Conservation (phyloP, 2,329 filamentous ascomycete species). For the Fusarium sp. region DNA sequence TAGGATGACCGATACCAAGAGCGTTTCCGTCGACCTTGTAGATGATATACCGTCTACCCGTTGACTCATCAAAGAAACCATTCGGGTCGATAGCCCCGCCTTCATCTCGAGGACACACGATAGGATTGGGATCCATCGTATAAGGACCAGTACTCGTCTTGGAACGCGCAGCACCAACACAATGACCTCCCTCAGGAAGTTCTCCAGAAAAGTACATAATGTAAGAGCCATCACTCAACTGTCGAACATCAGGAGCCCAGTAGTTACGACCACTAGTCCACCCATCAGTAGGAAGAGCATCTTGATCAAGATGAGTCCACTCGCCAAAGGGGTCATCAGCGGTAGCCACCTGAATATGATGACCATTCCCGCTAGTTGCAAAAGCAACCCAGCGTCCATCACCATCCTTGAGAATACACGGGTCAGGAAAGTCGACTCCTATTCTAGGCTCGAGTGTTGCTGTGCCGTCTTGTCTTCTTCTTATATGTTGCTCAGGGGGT, state of each 20-base stretch:
- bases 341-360: conserved; percentile 66
- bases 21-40: conserved; percentile 77
- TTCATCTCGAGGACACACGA: conserved; percentile 63
- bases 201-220: conserved; percentile 71
- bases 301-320: conserved; percentile 61
- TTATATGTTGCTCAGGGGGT: conserved; percentile 19
- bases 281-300: conserved; percentile 64
- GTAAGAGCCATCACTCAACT: conserved; percentile 62
- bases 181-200: conserved; percentile 61
- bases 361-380: conserved; percentile 63
- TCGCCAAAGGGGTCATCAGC: conserved; percentile 61
- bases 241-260: conserved; percentile 72
- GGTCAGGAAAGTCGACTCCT: conserved; percentile 65
- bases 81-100: conserved; percentile 74
- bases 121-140: conserved; percentile 57
- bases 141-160: conserved; percentile 64
- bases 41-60: conserved; percentile 67
- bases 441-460: conserved; percentile 30
- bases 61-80: conserved; percentile 67
- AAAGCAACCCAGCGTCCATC: conserved; percentile 69
- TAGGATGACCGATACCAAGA: conserved; percentile 57
- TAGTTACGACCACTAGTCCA: conserved; percentile 68
- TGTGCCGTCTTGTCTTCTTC: conserved; percentile 24
- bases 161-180: conserved; percentile 68
- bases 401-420: conserved; percentile 60